Percentiles rank a stretch among this genome's conserved stretches.
phyloP scores from a whole-genome alignment of 1,284 basidiomycete genomes.

The Irpex sp. region DNA sequence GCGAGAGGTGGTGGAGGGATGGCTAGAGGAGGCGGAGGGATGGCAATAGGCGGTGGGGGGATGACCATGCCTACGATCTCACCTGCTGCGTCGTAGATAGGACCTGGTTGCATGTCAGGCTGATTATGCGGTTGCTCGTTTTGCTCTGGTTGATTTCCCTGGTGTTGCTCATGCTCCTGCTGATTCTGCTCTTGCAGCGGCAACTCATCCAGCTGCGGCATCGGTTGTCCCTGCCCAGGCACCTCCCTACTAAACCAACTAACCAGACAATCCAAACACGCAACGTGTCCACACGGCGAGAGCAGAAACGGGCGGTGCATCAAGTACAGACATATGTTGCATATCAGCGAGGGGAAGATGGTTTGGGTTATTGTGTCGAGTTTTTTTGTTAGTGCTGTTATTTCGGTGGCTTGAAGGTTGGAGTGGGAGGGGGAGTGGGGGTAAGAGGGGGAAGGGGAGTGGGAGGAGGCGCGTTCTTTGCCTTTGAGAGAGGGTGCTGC shows the following conservation, averaged over 20 bases:
- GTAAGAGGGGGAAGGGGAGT: conserved; percentile 46
- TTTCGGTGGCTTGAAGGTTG: neutral
- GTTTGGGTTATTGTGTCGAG: conserved; percentile 34
- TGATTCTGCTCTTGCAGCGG: no score
- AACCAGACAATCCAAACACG: conserved; percentile 68
- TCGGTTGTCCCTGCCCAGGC: neutral
- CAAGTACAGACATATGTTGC: conserved; percentile 72
- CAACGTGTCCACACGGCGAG: conserved; percentile 70
- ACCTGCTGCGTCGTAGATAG: no score
- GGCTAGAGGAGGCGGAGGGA: no score
- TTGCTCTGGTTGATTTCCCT: no score
- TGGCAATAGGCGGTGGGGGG: no score
- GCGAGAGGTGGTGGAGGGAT: no score
- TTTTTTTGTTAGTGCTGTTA: neutral
- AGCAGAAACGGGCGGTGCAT: conserved; percentile 68
- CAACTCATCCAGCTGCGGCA: no score
- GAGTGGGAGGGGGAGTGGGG: conserved; percentile 34
- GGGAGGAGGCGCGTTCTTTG: conserved; percentile 13
- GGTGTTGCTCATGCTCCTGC: no score
- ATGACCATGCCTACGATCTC: no score
- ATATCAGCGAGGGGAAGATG: conserved; percentile 60
- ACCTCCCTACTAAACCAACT: conserved; percentile 62
- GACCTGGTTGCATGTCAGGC: neutral
- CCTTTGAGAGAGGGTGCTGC: conserved; percentile 4
- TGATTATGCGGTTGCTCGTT: conserved; percentile 11